These are phyloP conservation scores for Eimeria brunetti DNA, from an alignment of 169 alveolate species.

Conservation along the genomic window DNA sequence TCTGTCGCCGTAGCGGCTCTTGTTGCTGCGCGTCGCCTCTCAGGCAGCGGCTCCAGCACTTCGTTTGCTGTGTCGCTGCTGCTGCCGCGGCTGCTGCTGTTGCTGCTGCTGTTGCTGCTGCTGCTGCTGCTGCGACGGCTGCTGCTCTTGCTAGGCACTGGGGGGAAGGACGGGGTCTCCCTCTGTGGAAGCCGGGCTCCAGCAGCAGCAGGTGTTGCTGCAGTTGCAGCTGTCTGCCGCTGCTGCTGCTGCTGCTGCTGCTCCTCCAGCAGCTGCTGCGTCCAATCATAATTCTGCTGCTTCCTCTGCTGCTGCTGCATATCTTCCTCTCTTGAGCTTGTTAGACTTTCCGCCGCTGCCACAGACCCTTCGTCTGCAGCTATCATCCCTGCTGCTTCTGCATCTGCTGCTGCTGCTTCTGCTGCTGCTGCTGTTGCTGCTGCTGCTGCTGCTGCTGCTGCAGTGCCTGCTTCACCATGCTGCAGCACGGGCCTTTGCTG, in stretches of 20 bases:
- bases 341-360: neutral
- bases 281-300: neutral
- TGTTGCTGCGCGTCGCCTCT: constrained; percentile 1
- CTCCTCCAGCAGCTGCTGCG: neutral
- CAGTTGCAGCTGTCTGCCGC: neutral
- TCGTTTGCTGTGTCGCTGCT: constrained; percentile 15
- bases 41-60: constrained; percentile 13
- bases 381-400: neutral
- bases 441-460: neutral
- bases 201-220: constrained; percentile 12
- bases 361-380: neutral
- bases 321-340: neutral
- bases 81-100: constrained; percentile 3
- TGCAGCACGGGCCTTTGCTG: neutral
- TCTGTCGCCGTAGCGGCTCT: neutral
- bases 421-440: neutral
- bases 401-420: neutral
- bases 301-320: neutral
- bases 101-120: neutral
- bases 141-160: neutral
- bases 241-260: constrained; percentile 5
- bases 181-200: neutral
- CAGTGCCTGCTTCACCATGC: neutral
- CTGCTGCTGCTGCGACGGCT: constrained; percentile 41
- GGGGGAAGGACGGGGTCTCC: constrained; percentile 49